These are phyloP conservation scores for Aureobasidium sp. DNA, from an alignment of 2,329 filamentous ascomycete genomes.

Conservation along the genomic window DNA sequence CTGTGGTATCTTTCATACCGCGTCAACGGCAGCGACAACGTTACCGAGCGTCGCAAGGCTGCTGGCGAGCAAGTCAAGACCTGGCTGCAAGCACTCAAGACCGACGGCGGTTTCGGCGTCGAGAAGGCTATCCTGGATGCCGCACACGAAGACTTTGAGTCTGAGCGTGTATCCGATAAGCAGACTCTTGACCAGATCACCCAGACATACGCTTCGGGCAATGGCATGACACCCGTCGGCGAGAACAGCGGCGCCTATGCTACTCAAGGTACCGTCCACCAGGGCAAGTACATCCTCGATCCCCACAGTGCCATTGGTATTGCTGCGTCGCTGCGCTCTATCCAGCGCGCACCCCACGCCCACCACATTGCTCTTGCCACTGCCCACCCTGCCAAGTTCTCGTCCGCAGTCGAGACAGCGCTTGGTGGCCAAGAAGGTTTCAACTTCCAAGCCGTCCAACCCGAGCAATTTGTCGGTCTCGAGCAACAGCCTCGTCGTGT, in stretches of 20 bases:
- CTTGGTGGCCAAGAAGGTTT: constrained; percentile 66
- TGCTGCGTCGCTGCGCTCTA: constrained; percentile 63
- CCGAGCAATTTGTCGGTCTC: constrained; percentile 72
- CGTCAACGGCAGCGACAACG: constrained; percentile 43
- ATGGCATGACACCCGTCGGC: constrained; percentile 23
- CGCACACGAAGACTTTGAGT: constrained; percentile 71
- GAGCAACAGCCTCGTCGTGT: constrained; percentile 70
- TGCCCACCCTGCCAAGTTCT: constrained; percentile 93
- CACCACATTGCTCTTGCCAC: constrained; percentile 82
- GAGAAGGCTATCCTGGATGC: constrained; percentile 63
- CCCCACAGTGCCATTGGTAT: constrained; percentile 89
- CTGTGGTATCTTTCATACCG: constrained; percentile 88
- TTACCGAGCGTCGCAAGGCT: constrained; percentile 40
- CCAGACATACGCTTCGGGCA: constrained; percentile 31
- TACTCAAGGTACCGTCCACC: constrained; percentile 30
- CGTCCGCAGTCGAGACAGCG: constrained; percentile 73
- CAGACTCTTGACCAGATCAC: constrained; percentile 44
- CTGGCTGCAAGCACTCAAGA: constrained; percentile 78
- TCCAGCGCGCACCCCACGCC: constrained; percentile 39
- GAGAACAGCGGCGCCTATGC: constrained; percentile 29
- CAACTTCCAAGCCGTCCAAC: constrained; percentile 70
- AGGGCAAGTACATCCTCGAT: constrained; percentile 70
- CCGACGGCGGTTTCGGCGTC: constrained; percentile 74
- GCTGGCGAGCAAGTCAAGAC: constrained; percentile 65
- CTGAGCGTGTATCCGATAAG: constrained; percentile 59